A percentile compares a stretch with the other conserved stretches of the same genome.
Evolutionary conservation across 1,139 yeast species (phyloP).

Genomic region (Pichia sp.): DNA sequence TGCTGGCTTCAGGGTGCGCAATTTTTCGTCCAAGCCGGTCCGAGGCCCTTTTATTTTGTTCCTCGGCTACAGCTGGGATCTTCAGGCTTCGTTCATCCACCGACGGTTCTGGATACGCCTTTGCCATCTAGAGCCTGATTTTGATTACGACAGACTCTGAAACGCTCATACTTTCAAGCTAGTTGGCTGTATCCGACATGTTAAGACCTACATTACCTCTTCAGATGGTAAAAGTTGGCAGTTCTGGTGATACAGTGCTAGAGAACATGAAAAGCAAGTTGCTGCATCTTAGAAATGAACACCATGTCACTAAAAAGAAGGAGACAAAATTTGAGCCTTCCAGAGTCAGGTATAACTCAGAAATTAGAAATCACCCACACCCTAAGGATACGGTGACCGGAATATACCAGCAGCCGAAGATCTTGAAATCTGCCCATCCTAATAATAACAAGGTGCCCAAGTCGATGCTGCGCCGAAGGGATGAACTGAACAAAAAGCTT

Average conservation of each 20-base stretch:
- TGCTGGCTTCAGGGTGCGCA: not conserved
- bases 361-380: conserved; percentile 2
- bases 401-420: conserved; percentile 10
- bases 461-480: conserved; percentile 7
- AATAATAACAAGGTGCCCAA: conserved; percentile 7
- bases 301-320: not conserved
- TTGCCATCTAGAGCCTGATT: not conserved
- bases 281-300: conserved; percentile 1
- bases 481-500: not conserved
- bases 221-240: not conserved
- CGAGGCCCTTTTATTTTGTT: not conserved
- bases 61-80: not conserved
- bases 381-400: conserved; percentile 7
- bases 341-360: conserved; percentile 7
- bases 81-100: not conserved
- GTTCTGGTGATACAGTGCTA: not conserved
- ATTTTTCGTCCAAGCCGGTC: not conserved
- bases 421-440: not conserved
- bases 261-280: conserved; percentile 7
- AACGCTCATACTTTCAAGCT: not conserved
- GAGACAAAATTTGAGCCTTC: not conserved
- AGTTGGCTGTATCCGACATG: not conserved
- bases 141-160: not conserved
- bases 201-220: not conserved
- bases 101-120: too few relatives aligned